Conservation (phyloP, 495 filamentous ascomycete species). For the Penicillium mononematosum region DNA sequence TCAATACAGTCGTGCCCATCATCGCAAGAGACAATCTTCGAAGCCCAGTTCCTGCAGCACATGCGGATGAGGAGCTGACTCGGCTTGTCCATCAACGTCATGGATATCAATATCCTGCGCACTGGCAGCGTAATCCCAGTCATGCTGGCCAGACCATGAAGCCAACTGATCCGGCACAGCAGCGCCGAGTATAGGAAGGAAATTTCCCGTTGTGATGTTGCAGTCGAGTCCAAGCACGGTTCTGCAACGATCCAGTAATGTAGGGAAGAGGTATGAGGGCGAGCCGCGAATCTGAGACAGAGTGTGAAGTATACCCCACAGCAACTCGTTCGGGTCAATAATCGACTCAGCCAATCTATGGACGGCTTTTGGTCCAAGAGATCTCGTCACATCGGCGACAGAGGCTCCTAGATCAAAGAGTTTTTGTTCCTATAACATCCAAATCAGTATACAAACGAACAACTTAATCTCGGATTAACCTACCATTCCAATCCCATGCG, state of each 20-base stretch:
- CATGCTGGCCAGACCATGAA: conserved; percentile 23
- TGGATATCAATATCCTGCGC: conserved; percentile 6
- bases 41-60: conserved; percentile 14
- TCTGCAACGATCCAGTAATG: conserved; percentile 37
- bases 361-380: conserved; percentile 33
- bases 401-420: conserved; percentile 41
- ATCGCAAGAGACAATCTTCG: conserved; percentile 12
- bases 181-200: conserved; percentile 28
- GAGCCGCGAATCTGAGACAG: conserved; percentile 45
- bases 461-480: conserved; percentile 15
- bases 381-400: conserved; percentile 39
- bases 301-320: conserved; percentile 45
- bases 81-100: conserved; percentile 13
- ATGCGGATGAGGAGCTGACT: conserved; percentile 10
- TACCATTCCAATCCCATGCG: conserved; percentile 65
- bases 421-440: conserved; percentile 40
- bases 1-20: not conserved
- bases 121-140: conserved; percentile 18
- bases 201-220: conserved; percentile 35
- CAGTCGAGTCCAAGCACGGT: conserved; percentile 35
- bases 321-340: conserved; percentile 39
- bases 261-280: conserved; percentile 44
- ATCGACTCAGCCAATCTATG: conserved; percentile 34
- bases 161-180: conserved; percentile 11
- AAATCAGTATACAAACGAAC: not conserved